Evolutionary conservation across 805 yeast genomes (phyloP), one percentile per base, ranked within the genome.

Genomic region (Saturnispora serradocipensis): DNA sequence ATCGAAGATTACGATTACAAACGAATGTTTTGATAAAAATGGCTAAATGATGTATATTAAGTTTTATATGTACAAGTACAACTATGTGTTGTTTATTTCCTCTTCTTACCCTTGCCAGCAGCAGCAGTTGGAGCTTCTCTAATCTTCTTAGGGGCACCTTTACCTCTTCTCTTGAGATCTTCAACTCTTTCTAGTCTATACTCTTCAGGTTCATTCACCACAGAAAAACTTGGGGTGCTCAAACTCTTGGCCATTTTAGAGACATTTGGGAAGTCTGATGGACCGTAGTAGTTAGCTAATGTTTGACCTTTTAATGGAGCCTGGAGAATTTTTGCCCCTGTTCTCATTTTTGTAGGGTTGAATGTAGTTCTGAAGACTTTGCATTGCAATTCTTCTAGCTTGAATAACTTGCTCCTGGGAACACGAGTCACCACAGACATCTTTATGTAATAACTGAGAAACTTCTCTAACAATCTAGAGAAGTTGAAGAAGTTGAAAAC

Each of bases 131-230:
- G 68, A 24, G 70, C 72, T 58, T 73, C 77, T 60, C 74, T 77
- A 70, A 76, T 79, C 74, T 86, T 86, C 73, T 82, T 79, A 60
- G 93, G 95, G 11, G 93, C 88, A 67, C 91, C 90, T 69, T 86
- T 86, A 68, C 88, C 90, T 79, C 93, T 85, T 77, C 85, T 82
- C 74, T 82, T 86, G 68, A 87, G 76, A 46, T 72, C 72, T 53
- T 70, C 80, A 22, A 80, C 81, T 79, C 81, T 81, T 53, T 72
- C 76, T 55, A 84, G 62, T 67, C 95, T 76, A 67, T 83, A 81
- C 43, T 75, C 78, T 64, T 86, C 95, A 54, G 78, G 80, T 50
- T 84, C 85, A 58, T 85, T 84, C 5, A 76, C 74, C 57, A 86
- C 76, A 49, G 72, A 71, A 42, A 56, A 65, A 2, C 58, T 61